These are phyloP conservation scores for Penicillium desertorum DNA, from an alignment of 495 filamentous ascomycete genomes.

Conservation along the genomic window DNA sequence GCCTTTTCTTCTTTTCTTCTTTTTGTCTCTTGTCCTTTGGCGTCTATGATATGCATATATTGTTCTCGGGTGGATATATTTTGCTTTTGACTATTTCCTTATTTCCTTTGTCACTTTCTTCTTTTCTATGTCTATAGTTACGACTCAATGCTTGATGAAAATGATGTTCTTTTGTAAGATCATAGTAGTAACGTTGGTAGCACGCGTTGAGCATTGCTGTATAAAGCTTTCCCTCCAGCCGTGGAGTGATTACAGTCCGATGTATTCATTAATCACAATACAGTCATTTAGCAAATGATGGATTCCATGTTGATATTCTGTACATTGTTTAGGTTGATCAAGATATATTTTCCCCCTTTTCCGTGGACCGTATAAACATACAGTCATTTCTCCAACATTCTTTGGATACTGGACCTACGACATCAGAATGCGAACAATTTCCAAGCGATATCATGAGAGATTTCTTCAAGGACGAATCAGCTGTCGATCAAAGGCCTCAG, in stretches of 20 bases:
- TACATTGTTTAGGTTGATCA: not conserved
- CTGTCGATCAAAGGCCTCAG: not conserved
- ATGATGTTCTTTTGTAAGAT: not conserved
- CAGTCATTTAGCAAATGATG: not conserved
- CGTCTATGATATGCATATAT: conserved; percentile 25
- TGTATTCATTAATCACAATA: not conserved
- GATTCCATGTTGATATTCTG: not conserved
- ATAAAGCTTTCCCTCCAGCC: not conserved
- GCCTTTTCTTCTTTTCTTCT: conserved; percentile 8
- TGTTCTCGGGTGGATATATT: conserved; percentile 18
- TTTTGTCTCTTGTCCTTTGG: conserved; percentile 18
- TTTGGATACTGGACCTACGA: not conserved
- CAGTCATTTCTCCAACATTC: not conserved
- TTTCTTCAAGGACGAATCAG: conserved; percentile 6
- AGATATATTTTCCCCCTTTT: not conserved
- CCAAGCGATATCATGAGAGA: not conserved
- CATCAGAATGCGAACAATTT: not conserved
- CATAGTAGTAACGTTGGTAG: not conserved
- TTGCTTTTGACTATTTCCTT: conserved; percentile 12
- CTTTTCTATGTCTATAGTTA: conserved; percentile 17
- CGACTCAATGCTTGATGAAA: conserved; percentile 12
- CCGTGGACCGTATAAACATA: not conserved
- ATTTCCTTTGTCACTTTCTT: conserved; percentile 21
- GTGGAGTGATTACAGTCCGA: not conserved
- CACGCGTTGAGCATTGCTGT: not conserved